These are phyloP conservation scores for Sclerotinia spermophila DNA, from an alignment of 2,329 filamentous ascomycete species.

Conservation along the genomic window DNA sequence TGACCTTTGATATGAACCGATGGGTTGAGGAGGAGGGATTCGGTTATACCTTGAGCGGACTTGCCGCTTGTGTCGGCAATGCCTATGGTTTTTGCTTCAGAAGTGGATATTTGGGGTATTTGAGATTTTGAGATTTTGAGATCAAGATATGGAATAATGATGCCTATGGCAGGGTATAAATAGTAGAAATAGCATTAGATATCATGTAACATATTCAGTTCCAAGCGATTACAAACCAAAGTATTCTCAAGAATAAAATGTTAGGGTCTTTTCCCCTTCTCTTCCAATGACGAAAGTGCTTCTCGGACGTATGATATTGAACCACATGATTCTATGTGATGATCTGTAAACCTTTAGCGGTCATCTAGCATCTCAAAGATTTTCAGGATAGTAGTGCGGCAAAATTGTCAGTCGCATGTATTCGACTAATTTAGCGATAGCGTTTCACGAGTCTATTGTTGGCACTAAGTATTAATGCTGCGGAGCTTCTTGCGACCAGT, in stretches of 20 bases:
- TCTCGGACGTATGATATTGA: not conserved
- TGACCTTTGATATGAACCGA: not conserved
- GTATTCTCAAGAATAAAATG: not conserved
- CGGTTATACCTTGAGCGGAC: not conserved
- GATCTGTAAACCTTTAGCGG: not conserved
- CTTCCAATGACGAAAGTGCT: not conserved
- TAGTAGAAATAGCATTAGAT: not conserved
- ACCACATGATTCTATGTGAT: not conserved
- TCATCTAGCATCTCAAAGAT: not conserved
- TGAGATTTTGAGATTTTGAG: not conserved
- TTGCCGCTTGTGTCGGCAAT: not conserved
- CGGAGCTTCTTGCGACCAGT: not conserved
- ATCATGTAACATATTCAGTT: not conserved
- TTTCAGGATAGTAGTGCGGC: not conserved
- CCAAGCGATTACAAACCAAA: not conserved
- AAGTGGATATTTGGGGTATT: not conserved
- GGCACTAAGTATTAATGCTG: not conserved
- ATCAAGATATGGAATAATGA: not conserved
- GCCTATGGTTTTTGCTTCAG: not conserved
- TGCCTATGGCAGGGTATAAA: not conserved
- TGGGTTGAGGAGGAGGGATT: not conserved
- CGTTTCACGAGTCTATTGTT: not conserved
- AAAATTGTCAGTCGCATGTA: not conserved
- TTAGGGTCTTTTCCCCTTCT: not conserved
- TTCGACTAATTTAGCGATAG: not conserved